phyloP scores from a whole-genome alignment of 1,284 basidiomycete species.

The Ustilago lituana region DNA sequence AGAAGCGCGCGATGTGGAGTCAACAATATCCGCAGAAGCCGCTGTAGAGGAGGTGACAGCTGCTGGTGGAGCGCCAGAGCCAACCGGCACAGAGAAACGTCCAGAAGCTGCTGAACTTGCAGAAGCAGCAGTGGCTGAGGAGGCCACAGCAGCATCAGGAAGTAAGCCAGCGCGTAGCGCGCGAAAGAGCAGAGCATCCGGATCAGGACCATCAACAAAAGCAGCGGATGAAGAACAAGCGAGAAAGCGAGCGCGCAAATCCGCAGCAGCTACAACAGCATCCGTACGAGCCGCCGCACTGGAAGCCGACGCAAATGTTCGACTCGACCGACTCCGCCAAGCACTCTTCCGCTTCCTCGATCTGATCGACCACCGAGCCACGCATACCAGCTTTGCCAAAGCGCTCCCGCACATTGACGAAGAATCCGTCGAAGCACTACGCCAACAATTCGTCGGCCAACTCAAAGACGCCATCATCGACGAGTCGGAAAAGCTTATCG shows the following conservation, averaged over 20 bases:
- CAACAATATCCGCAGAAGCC: not conserved
- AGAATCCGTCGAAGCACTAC: slow-evolving; percentile 44
- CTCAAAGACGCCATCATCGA: slow-evolving; percentile 54
- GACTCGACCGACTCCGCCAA: slow-evolving; percentile 52
- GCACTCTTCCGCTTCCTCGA: slow-evolving; percentile 57
- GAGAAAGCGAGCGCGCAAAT: slow-evolving; percentile 26
- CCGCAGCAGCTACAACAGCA: not conserved
- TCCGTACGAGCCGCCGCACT: slow-evolving; percentile 1
- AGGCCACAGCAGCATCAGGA: not conserved
- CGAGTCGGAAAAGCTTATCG: slow-evolving; percentile 51
- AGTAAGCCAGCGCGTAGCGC: slow-evolving; percentile 11
- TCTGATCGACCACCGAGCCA: slow-evolving; percentile 55
- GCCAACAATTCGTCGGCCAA: slow-evolving; percentile 51
- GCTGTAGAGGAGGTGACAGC: not conserved
- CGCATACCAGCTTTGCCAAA: slow-evolving; percentile 41
- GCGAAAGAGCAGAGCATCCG: slow-evolving; percentile 17
- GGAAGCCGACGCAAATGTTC: slow-evolving; percentile 18
- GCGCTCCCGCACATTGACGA: slow-evolving; percentile 46
- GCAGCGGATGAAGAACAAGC: slow-evolving; percentile 4
- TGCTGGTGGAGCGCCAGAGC: not conserved
- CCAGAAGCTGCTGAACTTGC: too few species aligned
- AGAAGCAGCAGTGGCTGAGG: slow-evolving; percentile 3
- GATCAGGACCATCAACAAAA: not conserved
- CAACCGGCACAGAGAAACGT: not conserved
- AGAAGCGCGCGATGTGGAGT: slow-evolving; percentile 9